These are phyloP conservation scores for Rhizoclosmatium globosum DNA, from an alignment of 192 early-diverging fungal genomes.

Conservation along the genomic window DNA sequence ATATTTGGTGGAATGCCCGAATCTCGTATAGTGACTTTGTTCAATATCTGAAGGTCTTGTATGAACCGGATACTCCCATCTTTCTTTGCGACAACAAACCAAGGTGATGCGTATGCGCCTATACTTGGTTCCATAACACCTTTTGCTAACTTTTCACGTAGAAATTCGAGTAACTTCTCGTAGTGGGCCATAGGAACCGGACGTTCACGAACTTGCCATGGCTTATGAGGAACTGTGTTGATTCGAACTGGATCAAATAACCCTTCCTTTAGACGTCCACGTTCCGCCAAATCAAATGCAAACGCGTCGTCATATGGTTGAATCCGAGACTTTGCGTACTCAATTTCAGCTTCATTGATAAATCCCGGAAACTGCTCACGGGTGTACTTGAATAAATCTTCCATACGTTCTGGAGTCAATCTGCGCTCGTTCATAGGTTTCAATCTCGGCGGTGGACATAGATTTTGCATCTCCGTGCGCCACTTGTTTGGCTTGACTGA, in stretches of 20 bases:
- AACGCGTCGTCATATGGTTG: background rate
- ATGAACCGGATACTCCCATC: background rate
- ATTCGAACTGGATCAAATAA: background rate
- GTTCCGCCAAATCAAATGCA: background rate
- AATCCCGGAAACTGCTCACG: background rate
- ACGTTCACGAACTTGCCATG: background rate
- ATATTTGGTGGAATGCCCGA: background rate
- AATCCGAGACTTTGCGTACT: background rate
- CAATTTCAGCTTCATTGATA: background rate
- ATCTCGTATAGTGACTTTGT: background rate
- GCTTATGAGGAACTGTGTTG: background rate
- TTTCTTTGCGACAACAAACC: background rate
- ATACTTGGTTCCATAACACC: background rate
- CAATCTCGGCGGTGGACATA: background rate
- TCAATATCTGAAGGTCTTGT: background rate
- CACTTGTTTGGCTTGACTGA: background rate
- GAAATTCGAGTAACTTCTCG: background rate
- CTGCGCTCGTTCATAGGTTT: too few species aligned
- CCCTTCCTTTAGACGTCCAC: background rate
- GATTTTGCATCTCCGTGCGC: background rate
- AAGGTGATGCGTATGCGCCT: background rate
- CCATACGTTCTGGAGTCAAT: background rate
- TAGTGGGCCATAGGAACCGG: background rate
- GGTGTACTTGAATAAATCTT: background rate
- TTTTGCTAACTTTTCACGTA: background rate